phyloP scores from a whole-genome alignment of 768 basidiomycete species.

The Saitozyma podzolica region DNA sequence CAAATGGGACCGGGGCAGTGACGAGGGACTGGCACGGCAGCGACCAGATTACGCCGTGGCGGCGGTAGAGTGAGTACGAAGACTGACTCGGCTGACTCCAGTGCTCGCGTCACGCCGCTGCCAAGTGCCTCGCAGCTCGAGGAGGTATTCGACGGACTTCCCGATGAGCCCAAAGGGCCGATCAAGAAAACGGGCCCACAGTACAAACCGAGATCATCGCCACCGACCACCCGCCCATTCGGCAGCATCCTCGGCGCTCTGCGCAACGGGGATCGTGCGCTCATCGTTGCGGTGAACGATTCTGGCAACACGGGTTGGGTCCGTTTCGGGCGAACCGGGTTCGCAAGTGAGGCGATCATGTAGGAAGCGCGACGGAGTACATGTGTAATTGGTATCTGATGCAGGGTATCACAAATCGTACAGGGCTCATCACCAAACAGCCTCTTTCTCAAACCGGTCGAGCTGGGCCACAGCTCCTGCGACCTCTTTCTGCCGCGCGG shows the following conservation, averaged over 20 bases:
- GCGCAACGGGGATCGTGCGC: conserved; percentile 77
- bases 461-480: conserved; percentile 76
- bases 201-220: conserved; percentile 18
- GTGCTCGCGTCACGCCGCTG: conserved; percentile 77
- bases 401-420: conserved; percentile 8
- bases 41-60: conserved; percentile 83
- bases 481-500: conserved; percentile 97
- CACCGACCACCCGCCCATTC: neutral
- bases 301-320: conserved; percentile 84
- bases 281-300: conserved; percentile 86
- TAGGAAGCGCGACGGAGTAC: conserved; percentile 10
- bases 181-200: conserved; percentile 31
- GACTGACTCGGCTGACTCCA: conserved; percentile 45
- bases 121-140: conserved; percentile 77
- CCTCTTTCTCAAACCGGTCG: conserved; percentile 72
- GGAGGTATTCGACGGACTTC: conserved; percentile 68
- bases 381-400: conserved; percentile 3
- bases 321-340: conserved; percentile 69
- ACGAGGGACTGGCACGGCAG: conserved; percentile 70
- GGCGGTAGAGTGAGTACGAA: conserved; percentile 70
- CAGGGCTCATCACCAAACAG: conserved; percentile 38
- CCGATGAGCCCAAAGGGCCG: conserved; percentile 58
- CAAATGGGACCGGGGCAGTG: conserved; percentile 53
- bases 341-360: conserved; percentile 60
- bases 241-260: conserved; percentile 58